A percentile compares a stretch with the other conserved stretches of the same genome.
phyloP scores from a whole-genome alignment of 1,284 basidiomycete genomes.

The Tilletiaria anomala region DNA sequence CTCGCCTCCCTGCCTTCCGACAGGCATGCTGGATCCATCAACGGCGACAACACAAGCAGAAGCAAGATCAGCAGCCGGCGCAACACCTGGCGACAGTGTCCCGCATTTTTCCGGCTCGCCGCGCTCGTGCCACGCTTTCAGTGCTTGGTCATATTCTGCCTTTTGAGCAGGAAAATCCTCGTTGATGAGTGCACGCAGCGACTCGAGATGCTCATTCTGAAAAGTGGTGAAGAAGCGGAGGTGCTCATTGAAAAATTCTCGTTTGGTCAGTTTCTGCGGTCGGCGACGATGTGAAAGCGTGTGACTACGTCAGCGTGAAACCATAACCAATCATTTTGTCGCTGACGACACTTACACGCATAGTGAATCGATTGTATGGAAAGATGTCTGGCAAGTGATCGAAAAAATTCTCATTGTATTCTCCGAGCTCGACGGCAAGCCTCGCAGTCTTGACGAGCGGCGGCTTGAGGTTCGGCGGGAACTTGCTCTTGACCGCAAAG shows the following conservation, averaged over 20 bases:
- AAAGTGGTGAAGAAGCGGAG: conserved; percentile 22
- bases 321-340: background rate
- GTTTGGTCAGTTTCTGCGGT: conserved; percentile 28
- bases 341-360: conserved; percentile 15
- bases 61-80: background rate
- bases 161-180: conserved; percentile 19
- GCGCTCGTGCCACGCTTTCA: background rate
- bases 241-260: conserved; percentile 33
- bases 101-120: background rate
- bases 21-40: conserved; percentile 6
- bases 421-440: conserved; percentile 63
- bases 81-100: background rate
- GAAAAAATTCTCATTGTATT: conserved; percentile 85
- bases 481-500: conserved; percentile 56
- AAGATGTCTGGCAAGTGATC: conserved; percentile 70
- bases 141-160: conserved; percentile 17
- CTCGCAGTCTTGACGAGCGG: conserved; percentile 57
- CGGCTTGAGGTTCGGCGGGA: conserved; percentile 66
- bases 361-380: conserved; percentile 72
- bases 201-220: conserved; percentile 27
- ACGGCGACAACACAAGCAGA: conserved; percentile 6
- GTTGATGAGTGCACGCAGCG: conserved; percentile 14
- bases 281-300: background rate
- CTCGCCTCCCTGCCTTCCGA: background rate
- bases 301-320: background rate